Evolutionary conservation across 768 basidiomycete species (phyloP).

Genomic region (Pleurotus giganteus): DNA sequence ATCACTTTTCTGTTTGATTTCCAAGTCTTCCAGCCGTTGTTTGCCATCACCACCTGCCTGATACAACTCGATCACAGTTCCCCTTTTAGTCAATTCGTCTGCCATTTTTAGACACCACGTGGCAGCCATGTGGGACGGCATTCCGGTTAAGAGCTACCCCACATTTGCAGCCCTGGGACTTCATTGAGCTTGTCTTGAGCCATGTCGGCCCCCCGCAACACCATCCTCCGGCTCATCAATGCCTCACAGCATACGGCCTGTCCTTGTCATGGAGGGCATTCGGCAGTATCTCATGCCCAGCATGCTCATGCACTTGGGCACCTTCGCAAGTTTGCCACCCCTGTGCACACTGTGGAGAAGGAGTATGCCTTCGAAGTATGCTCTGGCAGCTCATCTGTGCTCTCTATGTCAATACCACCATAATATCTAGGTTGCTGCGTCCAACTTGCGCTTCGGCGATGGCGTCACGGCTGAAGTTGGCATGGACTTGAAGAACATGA

Average conservation of each 20-base stretch:
- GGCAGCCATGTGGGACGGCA: background rate
- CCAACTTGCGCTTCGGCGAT: constrained; percentile 86
- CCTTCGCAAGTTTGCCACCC: constrained; percentile 74
- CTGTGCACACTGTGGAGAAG: constrained; percentile 67
- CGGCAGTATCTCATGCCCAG: constrained; percentile 40
- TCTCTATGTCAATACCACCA: background rate
- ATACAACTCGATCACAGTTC: constrained; percentile 1
- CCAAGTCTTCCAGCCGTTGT: constrained; percentile 15
- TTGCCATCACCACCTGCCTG: constrained; percentile 15
- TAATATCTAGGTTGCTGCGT: constrained; percentile 83
- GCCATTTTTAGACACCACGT: background rate
- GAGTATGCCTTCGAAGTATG: constrained; percentile 91
- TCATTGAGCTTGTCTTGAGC: constrained; percentile 14
- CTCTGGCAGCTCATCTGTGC: background rate
- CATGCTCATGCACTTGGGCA: constrained; percentile 50
- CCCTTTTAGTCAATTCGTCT: background rate
- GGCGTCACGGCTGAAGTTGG: constrained; percentile 90
- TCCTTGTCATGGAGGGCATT: constrained; percentile 73
- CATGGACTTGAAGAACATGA: constrained; percentile 94
- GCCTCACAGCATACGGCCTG: constrained; percentile 72
- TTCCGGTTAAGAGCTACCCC: constrained; percentile 8
- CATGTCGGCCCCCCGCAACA: constrained; percentile 55
- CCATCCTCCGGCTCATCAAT: constrained; percentile 73
- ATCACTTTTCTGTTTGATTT: constrained; percentile 12
- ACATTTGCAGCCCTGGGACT: constrained; percentile 3